Evolutionary conservation across 2,329 filamentous ascomycete species (phyloP).

Genomic region (Annulohypoxylon truncatum): DNA sequence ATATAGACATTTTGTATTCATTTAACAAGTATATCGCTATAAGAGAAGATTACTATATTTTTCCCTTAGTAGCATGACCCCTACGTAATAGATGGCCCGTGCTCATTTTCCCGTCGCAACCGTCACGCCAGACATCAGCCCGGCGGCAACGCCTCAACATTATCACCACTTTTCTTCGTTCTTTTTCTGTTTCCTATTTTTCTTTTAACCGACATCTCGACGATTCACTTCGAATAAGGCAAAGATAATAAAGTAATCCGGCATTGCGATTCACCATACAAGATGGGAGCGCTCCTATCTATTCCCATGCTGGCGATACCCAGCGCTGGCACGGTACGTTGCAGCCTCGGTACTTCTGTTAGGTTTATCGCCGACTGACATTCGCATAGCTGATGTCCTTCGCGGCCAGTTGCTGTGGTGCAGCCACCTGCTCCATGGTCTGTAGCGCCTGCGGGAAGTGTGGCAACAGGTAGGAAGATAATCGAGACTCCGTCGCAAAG

Average conservation of each 20-base stretch:
- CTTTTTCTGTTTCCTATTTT: conserved; percentile 1
- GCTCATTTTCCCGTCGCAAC: conserved; percentile 26
- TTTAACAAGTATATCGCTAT: conserved; percentile 1
- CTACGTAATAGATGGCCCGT: conserved; percentile 36
- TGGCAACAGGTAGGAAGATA: conserved; percentile 79
- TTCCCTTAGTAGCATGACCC: conserved; percentile 15
- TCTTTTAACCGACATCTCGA: conserved; percentile 5
- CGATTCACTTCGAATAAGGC: background rate
- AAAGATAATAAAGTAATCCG: background rate
- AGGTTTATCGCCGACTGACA: conserved; percentile 30
- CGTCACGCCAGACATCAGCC: conserved; percentile 11
- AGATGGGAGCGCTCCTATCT: conserved; percentile 92
- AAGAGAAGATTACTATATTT: background rate
- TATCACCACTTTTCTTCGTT: conserved; percentile 9
- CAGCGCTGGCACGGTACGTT: conserved; percentile 83
- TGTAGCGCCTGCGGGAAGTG: conserved; percentile 97
- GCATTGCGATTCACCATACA: conserved; percentile 32
- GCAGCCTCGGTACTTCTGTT: background rate
- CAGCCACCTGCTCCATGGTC: conserved; percentile 94
- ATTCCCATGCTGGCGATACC: conserved; percentile 90
- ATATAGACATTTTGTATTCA: background rate
- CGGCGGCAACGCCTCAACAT: conserved; percentile 21
- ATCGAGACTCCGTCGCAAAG: conserved; percentile 29
- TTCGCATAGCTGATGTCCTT: conserved; percentile 75
- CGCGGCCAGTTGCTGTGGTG: conserved; percentile 92